phyloP scores from a whole-genome alignment of 345 rosid species.

The Brassica napus region Da-Ae NC_063447.1:3844001-3844500 shows the following conservation, averaged over 20 bases:
- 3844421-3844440: slow-evolving; percentile 89
- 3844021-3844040: slow-evolving; percentile 72
- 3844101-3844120: slow-evolving; percentile 15
- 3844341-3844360: slow-evolving; percentile 46
- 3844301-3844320: slow-evolving; percentile 94
- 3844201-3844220: slow-evolving; percentile 92
- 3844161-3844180: slow-evolving; percentile 88
- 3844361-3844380: slow-evolving; percentile 38
- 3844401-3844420: slow-evolving; percentile 70
- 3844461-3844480: slow-evolving; percentile 85
- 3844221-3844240: slow-evolving; percentile 92
- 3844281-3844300: slow-evolving; percentile 88
- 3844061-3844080: slow-evolving; percentile 1
- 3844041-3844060: slow-evolving; percentile 86
- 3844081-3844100: neutral
- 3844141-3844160: slow-evolving; percentile 75
- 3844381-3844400: slow-evolving; percentile 47
- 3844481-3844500: slow-evolving; percentile 79
- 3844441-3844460: slow-evolving; percentile 74
- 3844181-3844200: slow-evolving; percentile 92
- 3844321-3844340: slow-evolving; percentile 80
- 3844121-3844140: slow-evolving; percentile 78
- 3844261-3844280: slow-evolving; percentile 81
- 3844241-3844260: slow-evolving; percentile 93
- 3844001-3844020: slow-evolving; percentile 82